Conservation (phyloP, 78 protist genomes). For the Dictyostelium intermedium region DNA sequence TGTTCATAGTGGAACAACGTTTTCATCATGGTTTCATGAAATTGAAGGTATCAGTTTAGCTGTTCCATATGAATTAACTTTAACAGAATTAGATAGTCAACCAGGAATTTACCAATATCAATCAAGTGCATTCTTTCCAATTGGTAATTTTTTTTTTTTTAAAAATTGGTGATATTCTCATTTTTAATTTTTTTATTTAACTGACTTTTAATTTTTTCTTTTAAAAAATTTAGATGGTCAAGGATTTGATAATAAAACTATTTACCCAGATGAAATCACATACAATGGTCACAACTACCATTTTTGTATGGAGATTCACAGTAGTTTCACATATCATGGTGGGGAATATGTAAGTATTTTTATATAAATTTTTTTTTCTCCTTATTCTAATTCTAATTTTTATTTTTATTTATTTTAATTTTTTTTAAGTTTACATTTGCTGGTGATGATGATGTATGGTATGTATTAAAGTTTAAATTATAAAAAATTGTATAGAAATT, state of each 20-base stretch:
- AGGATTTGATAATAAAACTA: constrained; percentile 14
- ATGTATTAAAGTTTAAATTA: neutral
- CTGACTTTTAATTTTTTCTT: neutral
- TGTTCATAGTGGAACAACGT: neutral
- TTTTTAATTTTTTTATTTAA: neutral
- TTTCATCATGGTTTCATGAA: neutral
- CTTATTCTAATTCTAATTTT: too few species aligned
- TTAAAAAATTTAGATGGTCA: neutral
- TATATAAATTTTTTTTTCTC: neutral
- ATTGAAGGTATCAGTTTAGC: neutral
- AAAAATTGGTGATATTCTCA: too few species aligned
- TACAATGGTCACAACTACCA: neutral
- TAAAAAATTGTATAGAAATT: too few species aligned
- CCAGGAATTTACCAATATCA: neutral
- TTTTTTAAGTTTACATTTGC: constrained; percentile 22
- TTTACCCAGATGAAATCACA: neutral
- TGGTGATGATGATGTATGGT: constrained; percentile 67
- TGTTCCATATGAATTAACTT: neutral
- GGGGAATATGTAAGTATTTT: neutral
- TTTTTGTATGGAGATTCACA: constrained; percentile 14
- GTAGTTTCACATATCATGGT: neutral
- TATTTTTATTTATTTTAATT: too few species aligned
- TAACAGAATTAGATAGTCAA: neutral
- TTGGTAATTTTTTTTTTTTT: neutral
- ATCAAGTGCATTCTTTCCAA: neutral